phyloP scores from a whole-genome alignment of 306 rosid species.

The Gynostemma pentaphyllum region DNA sequence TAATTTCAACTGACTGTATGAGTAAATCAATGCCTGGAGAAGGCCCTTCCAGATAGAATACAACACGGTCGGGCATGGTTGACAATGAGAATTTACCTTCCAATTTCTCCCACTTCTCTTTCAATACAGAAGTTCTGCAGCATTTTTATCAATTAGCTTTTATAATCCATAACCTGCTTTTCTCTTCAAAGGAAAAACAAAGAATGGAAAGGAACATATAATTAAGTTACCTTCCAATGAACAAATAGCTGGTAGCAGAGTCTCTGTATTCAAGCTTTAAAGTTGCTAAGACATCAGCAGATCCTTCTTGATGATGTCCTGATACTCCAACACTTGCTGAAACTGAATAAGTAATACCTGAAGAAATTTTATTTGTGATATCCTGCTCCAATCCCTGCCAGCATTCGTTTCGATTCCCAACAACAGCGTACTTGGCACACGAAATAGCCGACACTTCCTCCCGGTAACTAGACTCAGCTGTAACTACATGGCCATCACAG shows the following conservation, averaged over 20 bases:
- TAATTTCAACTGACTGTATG: slow-evolving; percentile 45
- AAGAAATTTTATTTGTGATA: slow-evolving; percentile 43
- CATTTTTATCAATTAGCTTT: slow-evolving; percentile 1
- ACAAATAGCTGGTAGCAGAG: slow-evolving; percentile 48
- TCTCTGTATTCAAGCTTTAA: slow-evolving; percentile 46
- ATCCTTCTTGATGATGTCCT: slow-evolving; percentile 45
- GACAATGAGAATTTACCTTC: slow-evolving; percentile 72
- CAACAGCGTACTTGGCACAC: slow-evolving; percentile 42
- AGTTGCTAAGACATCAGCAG: slow-evolving; percentile 68
- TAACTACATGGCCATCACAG: slow-evolving; percentile 55
- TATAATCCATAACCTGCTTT: background rate
- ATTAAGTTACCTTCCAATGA: slow-evolving; percentile 57
- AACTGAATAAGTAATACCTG: slow-evolving; percentile 46
- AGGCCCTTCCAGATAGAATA: slow-evolving; percentile 91
- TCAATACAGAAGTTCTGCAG: slow-evolving; percentile 56
- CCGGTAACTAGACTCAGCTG: slow-evolving; percentile 28
- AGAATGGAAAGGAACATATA: background rate
- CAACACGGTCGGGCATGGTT: slow-evolving; percentile 38
- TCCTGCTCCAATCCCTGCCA: slow-evolving; percentile 99
- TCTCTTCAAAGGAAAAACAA: background rate
- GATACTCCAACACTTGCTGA: slow-evolving; percentile 74
- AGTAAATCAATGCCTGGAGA: slow-evolving; percentile 68
- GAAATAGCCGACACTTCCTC: slow-evolving; percentile 17
- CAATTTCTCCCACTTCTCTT: slow-evolving; percentile 57
- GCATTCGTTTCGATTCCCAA: slow-evolving; percentile 51